Percentiles rank a stretch among this genome's conserved stretches.
Conservation (phyloP, 202 grass and related monocot genomes). For the Elaeis oleifera region DNA sequence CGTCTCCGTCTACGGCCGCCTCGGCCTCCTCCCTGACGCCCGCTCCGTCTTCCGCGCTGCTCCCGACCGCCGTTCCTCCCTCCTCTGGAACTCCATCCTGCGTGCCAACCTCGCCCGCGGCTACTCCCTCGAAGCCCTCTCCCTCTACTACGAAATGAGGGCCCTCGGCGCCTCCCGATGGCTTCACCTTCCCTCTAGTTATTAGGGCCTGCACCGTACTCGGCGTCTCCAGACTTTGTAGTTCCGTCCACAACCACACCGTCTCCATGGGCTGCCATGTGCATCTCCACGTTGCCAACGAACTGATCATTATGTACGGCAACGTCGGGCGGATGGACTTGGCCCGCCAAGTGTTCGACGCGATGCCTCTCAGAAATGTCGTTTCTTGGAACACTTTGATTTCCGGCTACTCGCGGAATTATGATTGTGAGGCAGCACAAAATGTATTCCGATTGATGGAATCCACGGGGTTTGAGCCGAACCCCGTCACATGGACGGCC, state of each 20-base stretch:
- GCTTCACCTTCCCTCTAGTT: constrained; percentile 51
- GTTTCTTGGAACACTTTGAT: constrained; percentile 56
- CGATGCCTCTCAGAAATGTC: constrained; percentile 29
- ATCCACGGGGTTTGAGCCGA: neutral
- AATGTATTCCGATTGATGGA: constrained; percentile 31
- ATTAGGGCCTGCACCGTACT: constrained; percentile 18
- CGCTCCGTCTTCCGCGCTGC: neutral
- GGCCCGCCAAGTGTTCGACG: constrained; percentile 41
- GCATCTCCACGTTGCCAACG: constrained; percentile 36
- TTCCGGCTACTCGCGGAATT: constrained; percentile 36
- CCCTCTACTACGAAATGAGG: constrained; percentile 42
- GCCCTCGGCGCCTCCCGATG: constrained; percentile 30
- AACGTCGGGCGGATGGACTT: constrained; percentile 17
- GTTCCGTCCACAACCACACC: constrained; percentile 33
- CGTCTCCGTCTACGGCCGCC: neutral
- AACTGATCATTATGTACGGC: constrained; percentile 40
- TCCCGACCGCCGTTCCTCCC: constrained; percentile 9
- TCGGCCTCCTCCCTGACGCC: no score
- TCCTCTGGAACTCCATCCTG: constrained; percentile 46
- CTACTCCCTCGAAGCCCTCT: constrained; percentile 23
- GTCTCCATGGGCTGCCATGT: constrained; percentile 32
- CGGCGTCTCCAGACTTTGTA: neutral
- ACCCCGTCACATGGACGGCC: constrained; percentile 47
- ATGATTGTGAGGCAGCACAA: constrained; percentile 18
- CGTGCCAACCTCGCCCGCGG: constrained; percentile 28